These are phyloP conservation scores for Plenodomus tracheiphilus DNA, from an alignment of 2,329 filamentous ascomycete species.

Conservation along the genomic window DNA sequence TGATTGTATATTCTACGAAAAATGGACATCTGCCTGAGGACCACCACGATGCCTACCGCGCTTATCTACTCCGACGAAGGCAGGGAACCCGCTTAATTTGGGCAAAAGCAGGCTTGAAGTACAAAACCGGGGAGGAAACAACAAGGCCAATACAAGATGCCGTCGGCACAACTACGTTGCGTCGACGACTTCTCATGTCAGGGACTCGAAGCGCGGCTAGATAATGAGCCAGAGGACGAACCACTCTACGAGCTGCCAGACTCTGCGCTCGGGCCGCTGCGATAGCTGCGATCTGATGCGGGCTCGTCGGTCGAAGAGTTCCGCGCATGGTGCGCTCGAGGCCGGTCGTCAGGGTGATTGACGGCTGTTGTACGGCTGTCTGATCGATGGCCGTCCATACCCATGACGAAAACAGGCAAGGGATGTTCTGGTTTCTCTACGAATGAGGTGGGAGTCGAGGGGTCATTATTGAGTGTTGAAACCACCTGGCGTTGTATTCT, in stretches of 20 bases:
- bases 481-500: slow-evolving; percentile 4
- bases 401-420: slow-evolving; percentile 20
- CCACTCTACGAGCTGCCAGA: slow-evolving; percentile 32
- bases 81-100: slow-evolving; percentile 15
- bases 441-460: slow-evolving; percentile 1
- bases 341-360: slow-evolving; percentile 29
- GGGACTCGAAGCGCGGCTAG: slow-evolving; percentile 11
- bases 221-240: slow-evolving; percentile 23
- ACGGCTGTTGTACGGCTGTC: slow-evolving; percentile 6
- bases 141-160: slow-evolving; percentile 35
- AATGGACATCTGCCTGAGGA: no score
- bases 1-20: no score
- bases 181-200: slow-evolving; percentile 32
- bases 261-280: slow-evolving; percentile 31
- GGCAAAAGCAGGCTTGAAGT: slow-evolving; percentile 41
- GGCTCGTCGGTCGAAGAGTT: slow-evolving; percentile 23
- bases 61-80: neutral
- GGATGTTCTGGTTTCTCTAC: slow-evolving; percentile 18
- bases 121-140: slow-evolving; percentile 41
- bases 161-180: slow-evolving; percentile 28
- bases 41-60: neutral
- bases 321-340: slow-evolving; percentile 22
- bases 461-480: slow-evolving; percentile 2
- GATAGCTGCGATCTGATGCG: slow-evolving; percentile 27
- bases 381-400: slow-evolving; percentile 34